phyloP scores from a whole-genome alignment of 139 green algal genomes.

The Chlorella sp. region DNA sequence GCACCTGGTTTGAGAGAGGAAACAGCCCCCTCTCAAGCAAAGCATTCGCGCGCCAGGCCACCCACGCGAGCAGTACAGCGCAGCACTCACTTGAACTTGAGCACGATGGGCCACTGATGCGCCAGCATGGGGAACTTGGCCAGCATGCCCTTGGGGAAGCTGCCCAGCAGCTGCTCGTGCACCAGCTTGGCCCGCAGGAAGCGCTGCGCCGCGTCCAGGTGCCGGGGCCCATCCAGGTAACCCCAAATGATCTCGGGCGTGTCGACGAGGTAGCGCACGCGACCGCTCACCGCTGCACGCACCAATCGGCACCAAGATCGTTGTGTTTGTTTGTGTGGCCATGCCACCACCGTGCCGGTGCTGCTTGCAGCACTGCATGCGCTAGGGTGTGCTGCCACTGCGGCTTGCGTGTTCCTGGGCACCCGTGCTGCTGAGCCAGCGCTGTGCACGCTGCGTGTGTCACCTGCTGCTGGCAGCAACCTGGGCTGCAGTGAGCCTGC shows the following conservation, averaged over 20 bases:
- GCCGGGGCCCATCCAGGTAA: constrained; percentile 72
- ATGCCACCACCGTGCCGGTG: too few relatives aligned
- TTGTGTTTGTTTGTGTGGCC: too few relatives aligned
- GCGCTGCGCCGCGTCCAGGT: constrained; percentile 72
- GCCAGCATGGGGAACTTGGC: constrained; percentile 81
- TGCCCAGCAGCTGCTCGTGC: constrained; percentile 43
- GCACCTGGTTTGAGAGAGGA: too few relatives aligned
- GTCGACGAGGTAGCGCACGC: constrained; percentile 94
- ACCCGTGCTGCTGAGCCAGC: too few relatives aligned
- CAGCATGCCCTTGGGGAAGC: constrained; percentile 19
- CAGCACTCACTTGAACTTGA: constrained; percentile 71
- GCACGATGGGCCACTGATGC: constrained; percentile 85
- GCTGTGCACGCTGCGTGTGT: not conserved
- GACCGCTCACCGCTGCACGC: constrained; percentile 63
- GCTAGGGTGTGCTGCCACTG: too few relatives aligned
- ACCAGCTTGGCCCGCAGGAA: constrained; percentile 71
- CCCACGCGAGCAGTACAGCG: too few relatives aligned
- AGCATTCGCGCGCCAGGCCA: too few relatives aligned
- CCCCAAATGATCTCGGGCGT: constrained; percentile 96
- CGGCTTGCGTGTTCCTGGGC: too few relatives aligned
- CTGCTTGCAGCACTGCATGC: too few relatives aligned
- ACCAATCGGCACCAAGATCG: too few relatives aligned
- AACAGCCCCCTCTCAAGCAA: too few relatives aligned
- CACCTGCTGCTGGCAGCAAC: not conserved
- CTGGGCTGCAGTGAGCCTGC: not conserved